Evolutionary conservation across 257 asterid genomes (phyloP).

Genomic region (Solanum piurae): DNA sequence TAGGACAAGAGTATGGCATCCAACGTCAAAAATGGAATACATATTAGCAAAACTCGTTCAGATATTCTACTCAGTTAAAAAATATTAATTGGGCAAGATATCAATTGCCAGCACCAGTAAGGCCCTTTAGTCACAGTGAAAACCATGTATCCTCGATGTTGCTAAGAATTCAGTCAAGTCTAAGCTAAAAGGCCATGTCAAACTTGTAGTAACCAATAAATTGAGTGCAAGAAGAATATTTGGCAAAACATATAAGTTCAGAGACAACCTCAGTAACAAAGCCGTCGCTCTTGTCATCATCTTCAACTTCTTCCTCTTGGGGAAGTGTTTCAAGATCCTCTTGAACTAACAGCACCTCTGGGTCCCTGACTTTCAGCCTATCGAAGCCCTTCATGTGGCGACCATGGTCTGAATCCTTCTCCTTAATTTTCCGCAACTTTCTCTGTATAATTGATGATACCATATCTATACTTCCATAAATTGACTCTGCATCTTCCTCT

Average conservation of each 20-base stretch:
- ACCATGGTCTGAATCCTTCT: constrained; percentile 87
- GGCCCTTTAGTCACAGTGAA: not conserved
- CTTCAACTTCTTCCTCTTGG: constrained; percentile 30
- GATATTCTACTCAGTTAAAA: not conserved
- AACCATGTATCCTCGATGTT: not conserved
- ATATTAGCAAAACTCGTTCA: not conserved
- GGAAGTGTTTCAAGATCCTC: constrained; percentile 30
- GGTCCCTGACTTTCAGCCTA: constrained; percentile 56
- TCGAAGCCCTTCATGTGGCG: constrained; percentile 89
- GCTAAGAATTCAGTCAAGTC: not conserved
- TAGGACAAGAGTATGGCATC: not conserved
- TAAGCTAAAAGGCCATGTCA: not conserved
- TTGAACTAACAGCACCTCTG: constrained; percentile 10
- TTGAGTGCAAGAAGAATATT: not conserved
- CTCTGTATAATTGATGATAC: constrained; percentile 75
- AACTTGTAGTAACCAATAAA: not conserved
- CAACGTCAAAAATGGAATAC: not conserved
- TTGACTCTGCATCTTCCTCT: constrained; percentile 76
- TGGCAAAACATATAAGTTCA: not conserved
- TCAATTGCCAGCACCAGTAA: not conserved
- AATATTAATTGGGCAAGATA: not conserved
- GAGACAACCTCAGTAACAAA: constrained; percentile 42
- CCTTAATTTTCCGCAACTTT: constrained; percentile 89
- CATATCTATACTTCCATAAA: constrained; percentile 69
- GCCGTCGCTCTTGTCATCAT: constrained; percentile 18